Base-by-base conservation (phyloP, 129 eudicot genomes). In the Calendula officinalis region DNA sequence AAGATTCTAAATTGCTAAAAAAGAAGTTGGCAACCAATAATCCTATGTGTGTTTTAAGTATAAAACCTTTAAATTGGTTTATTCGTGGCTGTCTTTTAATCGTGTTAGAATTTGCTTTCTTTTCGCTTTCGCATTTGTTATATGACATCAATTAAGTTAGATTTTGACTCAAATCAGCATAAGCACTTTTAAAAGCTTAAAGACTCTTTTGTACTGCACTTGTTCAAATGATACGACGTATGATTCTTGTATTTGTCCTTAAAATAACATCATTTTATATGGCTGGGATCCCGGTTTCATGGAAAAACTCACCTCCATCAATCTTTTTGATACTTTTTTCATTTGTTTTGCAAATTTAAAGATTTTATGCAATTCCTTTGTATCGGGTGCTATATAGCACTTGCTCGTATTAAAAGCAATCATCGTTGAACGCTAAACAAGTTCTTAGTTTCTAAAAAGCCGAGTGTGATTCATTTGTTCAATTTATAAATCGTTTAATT, bases 171-270 rank as follows among this genome's bases (percentile, higher is more conserved):
- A 46, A 66, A 56, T 74, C 75, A 37, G 57, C 75, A 35, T 69
- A 60, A 64, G 62, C 59, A 54, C 67, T 77, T 70, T 7, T 69
- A 61, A 69, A 44, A 56, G 67, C 47, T 64, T 27, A 64, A 52
- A 49, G 44, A 22, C 65, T 53, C 51, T 34, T 69, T 30, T 60
- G 55, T 51, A 11, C 49, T 50, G 61, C 64, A 32, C 34, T 43
- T 76, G 63, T 57, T 72, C 54, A 8, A 55, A 51, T 33, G 44
- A 72, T 59, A 55, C 22, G 67, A 8, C 64, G 8, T 65, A 53
- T 35, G 77, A 74, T 74, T 74, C 78, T 66, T 74, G 78, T 66
- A 47, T 74, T 63, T 74, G 10, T 74, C 78, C 78, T 74, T 74
- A 74, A 57, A 10, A 58, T 38, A 1, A 61, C 78, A 58, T 52